phyloP scores from a whole-genome alignment of 306 rosid species.

The Vigna angularis region DNA sequence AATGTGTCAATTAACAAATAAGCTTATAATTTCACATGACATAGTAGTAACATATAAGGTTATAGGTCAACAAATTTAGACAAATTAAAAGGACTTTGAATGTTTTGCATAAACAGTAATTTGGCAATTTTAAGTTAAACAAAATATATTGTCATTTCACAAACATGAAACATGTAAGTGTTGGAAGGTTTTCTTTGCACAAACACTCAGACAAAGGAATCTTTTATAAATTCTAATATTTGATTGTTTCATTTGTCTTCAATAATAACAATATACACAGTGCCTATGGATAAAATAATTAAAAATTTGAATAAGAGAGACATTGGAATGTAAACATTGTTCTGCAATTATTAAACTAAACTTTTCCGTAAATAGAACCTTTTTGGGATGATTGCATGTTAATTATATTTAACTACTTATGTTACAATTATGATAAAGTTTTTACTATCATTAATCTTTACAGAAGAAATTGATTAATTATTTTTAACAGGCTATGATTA shows the following conservation, averaged over 20 bases:
- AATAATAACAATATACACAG: neutral
- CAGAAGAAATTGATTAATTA: too few species aligned
- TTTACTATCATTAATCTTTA: too few species aligned
- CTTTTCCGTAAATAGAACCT: too few species aligned
- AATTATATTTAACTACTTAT: too few species aligned
- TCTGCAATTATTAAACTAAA: too few species aligned
- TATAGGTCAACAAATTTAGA: neutral
- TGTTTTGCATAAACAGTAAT: neutral
- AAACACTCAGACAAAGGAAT: neutral
- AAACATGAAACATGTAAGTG: neutral
- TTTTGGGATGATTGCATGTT: too few species aligned
- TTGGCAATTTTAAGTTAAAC: neutral
- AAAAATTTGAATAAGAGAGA: too few species aligned
- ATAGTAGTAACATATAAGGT: neutral
- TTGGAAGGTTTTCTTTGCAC: neutral
- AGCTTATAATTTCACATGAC: too few species aligned
- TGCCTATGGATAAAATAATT: too few species aligned
- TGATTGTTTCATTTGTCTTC: neutral
- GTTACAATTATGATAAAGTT: too few species aligned
- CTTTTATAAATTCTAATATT: slow-evolving; percentile 3
- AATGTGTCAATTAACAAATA: neutral
- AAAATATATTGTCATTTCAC: neutral
- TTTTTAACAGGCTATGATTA: too few species aligned
- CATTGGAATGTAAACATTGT: too few species aligned
- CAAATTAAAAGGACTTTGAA: neutral